Evolutionary conservation across 441 rosid species (phyloP), one percentile per base, ranked within the genome.

Genomic region (Syzygium malaccense): DNA sequence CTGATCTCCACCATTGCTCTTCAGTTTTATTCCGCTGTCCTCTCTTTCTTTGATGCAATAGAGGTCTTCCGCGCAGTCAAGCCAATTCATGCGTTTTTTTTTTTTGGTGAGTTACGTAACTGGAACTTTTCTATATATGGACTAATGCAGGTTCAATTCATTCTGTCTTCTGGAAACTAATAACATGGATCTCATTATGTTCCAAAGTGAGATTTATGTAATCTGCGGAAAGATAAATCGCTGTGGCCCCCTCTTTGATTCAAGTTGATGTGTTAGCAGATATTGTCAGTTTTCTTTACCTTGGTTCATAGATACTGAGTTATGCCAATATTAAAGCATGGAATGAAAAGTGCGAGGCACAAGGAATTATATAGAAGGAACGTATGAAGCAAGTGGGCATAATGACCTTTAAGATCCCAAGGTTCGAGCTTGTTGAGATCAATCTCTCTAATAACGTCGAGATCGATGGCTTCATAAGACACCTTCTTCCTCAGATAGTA

Each of bases 341-440:
- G 66, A 12, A 4, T 10, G 14, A 26, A 64, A 56, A 41, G 30
- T 30, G 49, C 45, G 23, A 88, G 37, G 84, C 56, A 86, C 56
- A 85, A 7, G 55, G 56, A 26, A 83, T 54, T 45, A 87, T 32
- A 62, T 55, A 30, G 14, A 37, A 87, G 30, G 53, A 26, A 33
- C 45, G 55, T 30, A 14, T 48, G 78, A 25, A 30, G 55, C 23
- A 48, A 84, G 26, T 58, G 83, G 83, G 83, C n/a, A 64, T 8
- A 62, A 32, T 14, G 56, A 95, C 97, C 96, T 94, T 92, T 94
- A 86, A 95, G 96, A 86, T 95, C 97, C 97, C 96, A 95, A 33
- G 97, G 97, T 93, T 95, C 96, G 75, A 95, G 95, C 88, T 93
- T 95, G 93, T 95, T 94, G 89, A 95, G 96, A 92, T 95, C 97